Evolutionary conservation across 768 basidiomycete species (phyloP).

Genomic region (Clitopilus passeckerianus): DNA sequence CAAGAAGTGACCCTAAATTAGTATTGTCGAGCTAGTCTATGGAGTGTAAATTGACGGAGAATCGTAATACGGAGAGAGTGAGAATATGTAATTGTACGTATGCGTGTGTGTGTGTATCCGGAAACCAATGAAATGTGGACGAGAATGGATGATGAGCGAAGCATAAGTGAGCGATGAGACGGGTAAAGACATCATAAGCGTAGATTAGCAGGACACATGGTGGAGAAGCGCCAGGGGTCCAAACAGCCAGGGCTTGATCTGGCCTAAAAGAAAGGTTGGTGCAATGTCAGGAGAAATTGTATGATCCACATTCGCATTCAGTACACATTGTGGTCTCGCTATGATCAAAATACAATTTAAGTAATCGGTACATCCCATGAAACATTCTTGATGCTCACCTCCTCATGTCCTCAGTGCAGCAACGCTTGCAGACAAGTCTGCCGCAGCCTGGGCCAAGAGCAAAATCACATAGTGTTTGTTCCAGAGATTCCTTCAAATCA

Average conservation of each 20-base stretch:
- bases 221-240: no score
- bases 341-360: neutral
- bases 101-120: neutral
- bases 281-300: neutral
- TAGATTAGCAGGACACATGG: no score
- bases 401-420: slow-evolving; percentile 36
- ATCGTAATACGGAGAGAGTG: neutral
- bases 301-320: neutral
- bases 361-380: neutral
- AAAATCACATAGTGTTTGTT: slow-evolving; percentile 4
- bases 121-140: neutral
- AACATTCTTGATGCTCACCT: slow-evolving; percentile 23
- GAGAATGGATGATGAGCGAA: neutral
- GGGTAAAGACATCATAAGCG: no score
- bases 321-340: neutral
- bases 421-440: slow-evolving; percentile 35
- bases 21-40: neutral
- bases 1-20: neutral
- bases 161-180: no score
- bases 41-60: no score
- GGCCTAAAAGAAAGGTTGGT: neutral
- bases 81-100: neutral
- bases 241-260: neutral
- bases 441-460: slow-evolving; percentile 32
- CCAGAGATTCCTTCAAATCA: slow-evolving; percentile 4